Conservation (phyloP, 2,329 filamentous ascomycete species). For the Ambrosiella beaveri region DNA sequence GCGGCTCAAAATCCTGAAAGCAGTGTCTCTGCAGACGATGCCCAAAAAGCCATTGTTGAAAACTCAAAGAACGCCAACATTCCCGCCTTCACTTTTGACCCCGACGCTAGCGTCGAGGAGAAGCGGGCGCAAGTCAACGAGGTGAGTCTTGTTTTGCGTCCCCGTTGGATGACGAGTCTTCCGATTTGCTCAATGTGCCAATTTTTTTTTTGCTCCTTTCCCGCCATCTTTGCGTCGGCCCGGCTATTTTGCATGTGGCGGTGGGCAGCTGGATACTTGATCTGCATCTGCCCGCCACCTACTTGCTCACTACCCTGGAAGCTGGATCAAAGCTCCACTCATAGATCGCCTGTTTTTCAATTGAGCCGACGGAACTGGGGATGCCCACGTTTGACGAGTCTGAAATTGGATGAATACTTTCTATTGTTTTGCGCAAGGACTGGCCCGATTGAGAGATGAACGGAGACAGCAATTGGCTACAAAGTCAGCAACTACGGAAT, state of each 20-base stretch:
- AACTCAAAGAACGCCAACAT: conserved; percentile 66
- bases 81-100: conserved; percentile 70
- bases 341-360: background rate
- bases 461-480: background rate
- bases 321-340: background rate
- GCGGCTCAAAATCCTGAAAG: conserved; percentile 56
- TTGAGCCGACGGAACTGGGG: background rate
- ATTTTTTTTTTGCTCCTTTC: conserved; percentile 4
- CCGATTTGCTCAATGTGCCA: background rate
- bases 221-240: background rate
- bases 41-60: conserved; percentile 55
- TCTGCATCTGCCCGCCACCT: background rate
- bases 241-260: background rate
- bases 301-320: background rate
- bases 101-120: conserved; percentile 63
- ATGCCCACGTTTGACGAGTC: background rate
- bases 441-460: background rate
- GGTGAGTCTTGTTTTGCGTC: conserved; percentile 33
- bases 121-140: conserved; percentile 66
- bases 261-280: background rate
- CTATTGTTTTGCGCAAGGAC: background rate
- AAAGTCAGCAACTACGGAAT: background rate
- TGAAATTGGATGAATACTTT: background rate
- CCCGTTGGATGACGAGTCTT: background rate
- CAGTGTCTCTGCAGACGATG: conserved; percentile 49